phyloP scores from a whole-genome alignment of 2,329 filamentous ascomycete species.

The Claviceps paspali region DNA sequence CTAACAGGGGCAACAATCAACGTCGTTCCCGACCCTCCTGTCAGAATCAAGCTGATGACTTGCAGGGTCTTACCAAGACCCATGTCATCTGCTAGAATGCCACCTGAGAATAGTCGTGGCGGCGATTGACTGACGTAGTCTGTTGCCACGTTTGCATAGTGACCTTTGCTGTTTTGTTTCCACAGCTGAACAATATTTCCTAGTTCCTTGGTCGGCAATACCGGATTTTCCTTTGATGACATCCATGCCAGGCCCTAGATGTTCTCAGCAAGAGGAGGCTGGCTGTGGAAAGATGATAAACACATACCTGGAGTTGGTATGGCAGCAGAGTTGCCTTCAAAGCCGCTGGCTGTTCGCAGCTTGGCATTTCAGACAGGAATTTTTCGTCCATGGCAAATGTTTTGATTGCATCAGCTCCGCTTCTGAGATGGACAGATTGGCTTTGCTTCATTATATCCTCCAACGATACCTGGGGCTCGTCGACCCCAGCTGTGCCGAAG shows the following conservation, averaged over 20 bases:
- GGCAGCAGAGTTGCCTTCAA: slow-evolving; percentile 57
- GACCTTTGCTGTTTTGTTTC: slow-evolving; percentile 36
- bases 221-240: slow-evolving; percentile 56
- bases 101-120: slow-evolving; percentile 58
- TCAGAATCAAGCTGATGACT: slow-evolving; percentile 63
- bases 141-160: slow-evolving; percentile 45
- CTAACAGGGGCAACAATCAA: slow-evolving; percentile 70
- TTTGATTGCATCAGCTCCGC: slow-evolving; percentile 49
- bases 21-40: slow-evolving; percentile 42
- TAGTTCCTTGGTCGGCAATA: slow-evolving; percentile 42
- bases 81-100: slow-evolving; percentile 83
- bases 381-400: slow-evolving; percentile 57
- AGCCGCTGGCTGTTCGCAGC: slow-evolving; percentile 49
- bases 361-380: slow-evolving; percentile 54
- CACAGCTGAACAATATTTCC: slow-evolving; percentile 59
- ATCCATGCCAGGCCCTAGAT: slow-evolving; percentile 67
- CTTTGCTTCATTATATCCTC: slow-evolving; percentile 52
- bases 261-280: slow-evolving; percentile 9
- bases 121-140: slow-evolving; percentile 43
- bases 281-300: neutral
- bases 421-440: slow-evolving; percentile 50
- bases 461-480: slow-evolving; percentile 30
- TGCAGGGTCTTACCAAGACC: slow-evolving; percentile 81
- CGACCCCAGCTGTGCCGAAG: slow-evolving; percentile 13
- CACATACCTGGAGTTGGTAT: slow-evolving; percentile 52